Base-by-base conservation (phyloP, 2,329 filamentous ascomycete genomes). In the Septoria linicola region DNA sequence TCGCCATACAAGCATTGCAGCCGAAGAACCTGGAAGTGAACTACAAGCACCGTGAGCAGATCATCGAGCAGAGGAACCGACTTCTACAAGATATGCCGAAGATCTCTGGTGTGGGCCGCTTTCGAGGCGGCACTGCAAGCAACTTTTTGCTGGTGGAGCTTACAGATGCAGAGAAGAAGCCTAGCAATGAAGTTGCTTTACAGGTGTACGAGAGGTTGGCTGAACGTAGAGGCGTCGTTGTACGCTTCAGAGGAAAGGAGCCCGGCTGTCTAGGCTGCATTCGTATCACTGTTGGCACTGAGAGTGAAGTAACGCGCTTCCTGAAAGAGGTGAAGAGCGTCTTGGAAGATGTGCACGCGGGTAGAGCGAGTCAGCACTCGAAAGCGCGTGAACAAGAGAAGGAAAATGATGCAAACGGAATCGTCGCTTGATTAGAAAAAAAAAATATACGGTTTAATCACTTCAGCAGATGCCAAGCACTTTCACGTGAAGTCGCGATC, bases 71-170 rank as follows among this genome's bases (percentile, higher is more conserved):
- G 75, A 80, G 93, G 43, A 80, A 89, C n/a, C 78, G 90, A 34
- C 66, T 99, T 60, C 65, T 96, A 2, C 63, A 68, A 4, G 88
- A 90, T 64, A 73, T 99, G 43, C 87, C 89, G 1, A 76, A 77
- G 58, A 80, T 97, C 13, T 75, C 80, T 1, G 92, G 93, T 1
- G 79, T 97, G 1, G 93, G 93, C 1, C 77, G 83, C 36, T 84
- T 96, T 62, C 78, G 86, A 16, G 93, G 93, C 42, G 93, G 93
- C 2, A 77, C 75, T 1, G 85, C 84, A 50, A 87, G 88, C 57
- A 99, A 99, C 69, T 99, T 97, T 67, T 62, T 99, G 63, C 80
- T 99, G 7, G 91, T 89, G 51, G 89, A 97, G 76, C 88, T 99
- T 66, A 75, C 96, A 25, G 81, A 95, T 66, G 72, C 80, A 1